A percentile compares a stretch with the other conserved stretches of the same genome.
Evolutionary conservation across 495 filamentous ascomycete species (phyloP).

Genomic region (Viridothelium virens): DNA sequence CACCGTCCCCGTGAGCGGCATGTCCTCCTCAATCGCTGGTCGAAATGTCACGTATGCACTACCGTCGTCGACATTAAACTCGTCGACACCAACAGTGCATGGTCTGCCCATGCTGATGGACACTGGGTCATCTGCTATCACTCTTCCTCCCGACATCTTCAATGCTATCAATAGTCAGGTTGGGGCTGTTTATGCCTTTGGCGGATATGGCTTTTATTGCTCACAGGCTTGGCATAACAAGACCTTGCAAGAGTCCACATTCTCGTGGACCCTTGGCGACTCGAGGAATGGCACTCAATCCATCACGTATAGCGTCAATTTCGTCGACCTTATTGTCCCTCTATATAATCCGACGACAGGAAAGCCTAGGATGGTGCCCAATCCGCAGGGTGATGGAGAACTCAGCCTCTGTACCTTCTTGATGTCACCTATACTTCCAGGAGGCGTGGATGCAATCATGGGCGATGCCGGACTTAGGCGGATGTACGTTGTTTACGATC

Average conservation of each 20-base stretch:
- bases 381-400: constrained; percentile 2
- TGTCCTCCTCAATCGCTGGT: constrained; percentile 15
- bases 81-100: background rate
- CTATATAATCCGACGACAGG: constrained; percentile 20
- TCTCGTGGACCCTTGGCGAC: constrained; percentile 15
- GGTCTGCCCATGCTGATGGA: constrained; percentile 22
- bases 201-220: background rate
- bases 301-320: constrained; percentile 11
- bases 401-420: constrained; percentile 15
- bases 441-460: constrained; percentile 22
- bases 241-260: background rate
- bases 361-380: constrained; percentile 10
- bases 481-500: constrained; percentile 28
- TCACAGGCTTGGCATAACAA: background rate
- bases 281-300: constrained; percentile 16
- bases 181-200: background rate
- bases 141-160: constrained; percentile 14
- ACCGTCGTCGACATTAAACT: constrained; percentile 6
- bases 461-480: background rate
- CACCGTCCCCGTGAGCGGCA: constrained; percentile 19
- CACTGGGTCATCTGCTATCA: constrained; percentile 19
- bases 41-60: constrained; percentile 8
- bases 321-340: constrained; percentile 22
- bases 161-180: constrained; percentile 9
- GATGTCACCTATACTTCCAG: background rate